These are phyloP conservation scores for Candida sanyaensis DNA, from an alignment of 1,139 yeast genomes.

Conservation along the genomic window DNA sequence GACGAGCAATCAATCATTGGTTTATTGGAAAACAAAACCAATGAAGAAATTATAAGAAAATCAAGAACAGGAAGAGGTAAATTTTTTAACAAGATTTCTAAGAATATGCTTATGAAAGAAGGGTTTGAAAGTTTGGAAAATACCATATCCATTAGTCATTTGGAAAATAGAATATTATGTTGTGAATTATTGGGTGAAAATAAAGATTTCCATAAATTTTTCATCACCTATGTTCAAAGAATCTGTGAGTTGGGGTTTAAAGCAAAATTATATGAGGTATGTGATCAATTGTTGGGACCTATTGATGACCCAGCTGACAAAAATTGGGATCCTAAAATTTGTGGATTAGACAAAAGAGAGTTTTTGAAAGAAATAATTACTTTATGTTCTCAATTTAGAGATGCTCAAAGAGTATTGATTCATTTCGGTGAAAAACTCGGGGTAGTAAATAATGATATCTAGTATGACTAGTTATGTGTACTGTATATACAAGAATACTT, in stretches of 20 bases:
- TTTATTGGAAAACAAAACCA: slow-evolving; percentile 81
- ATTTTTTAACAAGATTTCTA: slow-evolving; percentile 82
- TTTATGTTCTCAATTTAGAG: slow-evolving; percentile 76
- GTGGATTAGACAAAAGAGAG: slow-evolving; percentile 65
- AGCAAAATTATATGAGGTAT: slow-evolving; percentile 68
- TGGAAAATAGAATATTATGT: slow-evolving; percentile 82
- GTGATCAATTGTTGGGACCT: slow-evolving; percentile 64
- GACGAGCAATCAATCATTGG: slow-evolving; percentile 57
- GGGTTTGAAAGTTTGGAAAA: slow-evolving; percentile 94
- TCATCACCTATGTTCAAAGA: slow-evolving; percentile 71
- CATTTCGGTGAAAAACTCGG: slow-evolving; percentile 61
- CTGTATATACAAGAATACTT: slow-evolving; percentile 9
- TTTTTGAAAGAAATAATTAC: slow-evolving; percentile 66
- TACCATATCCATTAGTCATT: slow-evolving; percentile 80
- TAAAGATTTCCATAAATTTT: slow-evolving; percentile 62
- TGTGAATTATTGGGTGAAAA: slow-evolving; percentile 66
- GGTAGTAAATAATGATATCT: slow-evolving; percentile 23
- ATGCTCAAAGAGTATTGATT: slow-evolving; percentile 74
- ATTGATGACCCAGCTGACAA: slow-evolving; percentile 25
- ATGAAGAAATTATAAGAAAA: slow-evolving; percentile 71
- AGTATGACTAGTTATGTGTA: neutral
- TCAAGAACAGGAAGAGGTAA: slow-evolving; percentile 78
- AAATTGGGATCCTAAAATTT: slow-evolving; percentile 47
- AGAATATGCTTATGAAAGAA: slow-evolving; percentile 89
- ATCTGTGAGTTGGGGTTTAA: slow-evolving; percentile 80